phyloP scores from a whole-genome alignment of 1,284 basidiomycete genomes.

The Cutaneotrichosporon spelunceum region DNA sequence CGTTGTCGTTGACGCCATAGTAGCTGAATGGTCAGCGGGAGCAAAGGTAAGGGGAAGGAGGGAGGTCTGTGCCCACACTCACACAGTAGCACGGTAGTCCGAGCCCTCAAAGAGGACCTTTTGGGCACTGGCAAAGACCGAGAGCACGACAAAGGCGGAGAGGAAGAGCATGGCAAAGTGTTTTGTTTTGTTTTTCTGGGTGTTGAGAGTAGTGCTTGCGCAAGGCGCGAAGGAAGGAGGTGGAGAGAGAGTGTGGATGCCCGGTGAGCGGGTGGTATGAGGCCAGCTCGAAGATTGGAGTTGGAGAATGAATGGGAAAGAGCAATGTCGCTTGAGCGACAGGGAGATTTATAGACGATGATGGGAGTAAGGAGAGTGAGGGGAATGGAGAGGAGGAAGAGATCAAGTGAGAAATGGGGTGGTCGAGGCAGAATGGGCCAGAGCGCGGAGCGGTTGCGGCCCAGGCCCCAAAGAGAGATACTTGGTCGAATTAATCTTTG shows the following conservation, averaged over 20 bases:
- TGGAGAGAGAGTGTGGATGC: slow-evolving; percentile 3
- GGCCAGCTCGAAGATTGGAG: not conserved
- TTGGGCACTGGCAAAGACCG: slow-evolving; percentile 17
- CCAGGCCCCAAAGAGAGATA: too few relatives aligned
- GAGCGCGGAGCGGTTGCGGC: too few relatives aligned
- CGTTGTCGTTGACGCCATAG: slow-evolving; percentile 21
- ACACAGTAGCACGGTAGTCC: slow-evolving; percentile 19
- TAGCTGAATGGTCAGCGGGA: slow-evolving; percentile 16
- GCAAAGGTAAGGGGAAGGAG: not conserved
- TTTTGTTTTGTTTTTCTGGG: not conserved
- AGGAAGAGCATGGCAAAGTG: slow-evolving; percentile 13
- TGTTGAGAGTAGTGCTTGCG: not conserved
- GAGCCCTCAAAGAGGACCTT: slow-evolving; percentile 16
- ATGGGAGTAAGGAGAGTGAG: not conserved
- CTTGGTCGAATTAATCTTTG: too few relatives aligned
- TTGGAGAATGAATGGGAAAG: slow-evolving; percentile 1
- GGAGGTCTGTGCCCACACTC: slow-evolving; percentile 3
- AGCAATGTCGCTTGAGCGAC: not conserved
- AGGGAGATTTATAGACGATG: not conserved
- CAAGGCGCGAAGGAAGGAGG: not conserved
- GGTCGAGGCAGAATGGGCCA: not conserved
- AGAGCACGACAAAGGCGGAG: slow-evolving; percentile 12
- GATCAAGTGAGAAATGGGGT: not conserved
- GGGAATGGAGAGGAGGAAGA: slow-evolving; percentile 1
- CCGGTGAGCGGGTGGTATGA: not conserved